Evolutionary conservation across 306 rosid genomes (phyloP).

Genomic region (Lagenaria siceraria): DNA sequence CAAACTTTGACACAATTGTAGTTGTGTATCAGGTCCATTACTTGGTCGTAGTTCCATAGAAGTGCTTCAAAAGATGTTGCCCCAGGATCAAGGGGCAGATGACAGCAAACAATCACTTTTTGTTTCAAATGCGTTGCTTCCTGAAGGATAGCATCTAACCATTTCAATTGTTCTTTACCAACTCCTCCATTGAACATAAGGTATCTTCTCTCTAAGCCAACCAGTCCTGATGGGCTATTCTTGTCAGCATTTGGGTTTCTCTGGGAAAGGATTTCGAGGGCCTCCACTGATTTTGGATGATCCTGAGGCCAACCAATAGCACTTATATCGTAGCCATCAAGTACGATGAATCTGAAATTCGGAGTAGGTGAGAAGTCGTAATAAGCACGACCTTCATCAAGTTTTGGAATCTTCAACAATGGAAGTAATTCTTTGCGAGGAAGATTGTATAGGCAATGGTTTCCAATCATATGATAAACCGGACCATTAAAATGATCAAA

Average conservation of each 20-base stretch:
- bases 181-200: slow-evolving; percentile 88
- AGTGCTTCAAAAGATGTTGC: slow-evolving; percentile 52
- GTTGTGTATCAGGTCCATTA: slow-evolving; percentile 55
- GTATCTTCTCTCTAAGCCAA: slow-evolving; percentile 67
- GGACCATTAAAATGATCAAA: slow-evolving; percentile 52
- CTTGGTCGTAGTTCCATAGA: slow-evolving; percentile 77
- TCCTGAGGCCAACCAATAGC: slow-evolving; percentile 87
- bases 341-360: slow-evolving; percentile 55
- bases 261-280: slow-evolving; percentile 43
- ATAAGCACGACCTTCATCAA: slow-evolving; percentile 38
- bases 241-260: slow-evolving; percentile 73
- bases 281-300: slow-evolving; percentile 50
- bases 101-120: slow-evolving; percentile 70
- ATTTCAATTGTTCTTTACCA: slow-evolving; percentile 74
- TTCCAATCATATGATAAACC: slow-evolving; percentile 77
- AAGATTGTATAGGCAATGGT: slow-evolving; percentile 93
- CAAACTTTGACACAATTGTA: slow-evolving; percentile 71
- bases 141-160: slow-evolving; percentile 51
- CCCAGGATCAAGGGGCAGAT: slow-evolving; percentile 58
- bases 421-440: slow-evolving; percentile 69
- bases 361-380: slow-evolving; percentile 70
- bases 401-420: slow-evolving; percentile 38
- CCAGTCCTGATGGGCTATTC: slow-evolving; percentile 66
- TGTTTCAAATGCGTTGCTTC: slow-evolving; percentile 61
- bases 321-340: slow-evolving; percentile 81